Conservation (phyloP, 768 basidiomycete species). For the Mycena albidolilacea region DNA sequence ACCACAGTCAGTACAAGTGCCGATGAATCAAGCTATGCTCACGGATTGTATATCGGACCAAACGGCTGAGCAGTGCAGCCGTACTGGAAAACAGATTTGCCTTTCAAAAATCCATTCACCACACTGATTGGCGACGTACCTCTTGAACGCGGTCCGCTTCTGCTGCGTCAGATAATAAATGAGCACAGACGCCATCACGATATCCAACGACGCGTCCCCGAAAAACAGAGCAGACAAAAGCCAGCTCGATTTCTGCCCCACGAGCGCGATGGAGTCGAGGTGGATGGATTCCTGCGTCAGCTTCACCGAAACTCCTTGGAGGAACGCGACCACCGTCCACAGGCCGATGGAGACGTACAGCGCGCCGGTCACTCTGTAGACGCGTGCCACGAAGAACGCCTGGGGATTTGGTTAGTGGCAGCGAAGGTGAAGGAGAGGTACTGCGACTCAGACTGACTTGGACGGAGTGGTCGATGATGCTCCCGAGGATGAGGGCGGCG, state of each 20-base stretch:
- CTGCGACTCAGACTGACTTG: constrained; percentile 5
- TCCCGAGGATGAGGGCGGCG: background rate
- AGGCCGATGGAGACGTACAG: constrained; percentile 24
- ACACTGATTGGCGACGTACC: too few species aligned
- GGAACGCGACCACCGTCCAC: constrained; percentile 6
- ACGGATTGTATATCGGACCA: background rate
- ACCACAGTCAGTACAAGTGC: too few species aligned
- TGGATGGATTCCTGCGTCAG: background rate
- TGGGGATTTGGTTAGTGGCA: background rate
- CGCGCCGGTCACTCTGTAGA: constrained; percentile 24
- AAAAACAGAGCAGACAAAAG: constrained; percentile 22
- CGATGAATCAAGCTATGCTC: too few species aligned
- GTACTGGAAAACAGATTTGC: constrained; percentile 4
- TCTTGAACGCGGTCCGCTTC: constrained; percentile 19
- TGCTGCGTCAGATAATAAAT: constrained; percentile 18
- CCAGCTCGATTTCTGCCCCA: background rate
- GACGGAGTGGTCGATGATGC: constrained; percentile 15
- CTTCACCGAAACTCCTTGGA: too few species aligned
- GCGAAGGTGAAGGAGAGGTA: background rate
- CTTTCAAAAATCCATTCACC: too few species aligned
- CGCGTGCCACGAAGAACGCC: constrained; percentile 28
- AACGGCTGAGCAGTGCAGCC: constrained; percentile 2
- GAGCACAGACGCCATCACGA: constrained; percentile 15
- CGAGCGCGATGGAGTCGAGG: constrained; percentile 11
- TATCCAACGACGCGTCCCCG: constrained; percentile 23